These are phyloP conservation scores for Ogataea angusta DNA, from an alignment of 805 yeast genomes.

Conservation along the genomic window DNA sequence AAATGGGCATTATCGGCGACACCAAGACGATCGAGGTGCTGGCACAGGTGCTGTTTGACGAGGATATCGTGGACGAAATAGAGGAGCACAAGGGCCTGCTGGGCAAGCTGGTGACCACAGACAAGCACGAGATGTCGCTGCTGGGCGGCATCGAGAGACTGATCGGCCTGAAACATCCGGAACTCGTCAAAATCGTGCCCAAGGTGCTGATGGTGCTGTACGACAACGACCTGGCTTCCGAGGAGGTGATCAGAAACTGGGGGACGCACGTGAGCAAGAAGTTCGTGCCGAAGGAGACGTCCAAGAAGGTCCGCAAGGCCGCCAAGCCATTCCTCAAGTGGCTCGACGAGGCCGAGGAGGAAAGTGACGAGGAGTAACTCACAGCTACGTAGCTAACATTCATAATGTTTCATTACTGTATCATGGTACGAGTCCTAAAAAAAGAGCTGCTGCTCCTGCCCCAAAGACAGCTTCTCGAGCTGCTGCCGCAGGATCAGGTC, in stretches of 20 bases:
- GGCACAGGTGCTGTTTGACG: slow-evolving; percentile 85
- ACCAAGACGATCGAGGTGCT: slow-evolving; percentile 84
- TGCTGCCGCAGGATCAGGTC: slow-evolving; percentile 29
- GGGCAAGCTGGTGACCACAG: slow-evolving; percentile 65
- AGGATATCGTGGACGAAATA: slow-evolving; percentile 69
- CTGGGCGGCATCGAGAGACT: slow-evolving; percentile 96
- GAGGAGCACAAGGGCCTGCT: slow-evolving; percentile 79
- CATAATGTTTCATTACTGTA: slow-evolving; percentile 1
- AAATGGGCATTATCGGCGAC: slow-evolving; percentile 66
- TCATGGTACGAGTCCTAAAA: slow-evolving; percentile 2
- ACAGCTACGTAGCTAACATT: not conserved
- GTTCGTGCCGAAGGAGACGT: slow-evolving; percentile 85
- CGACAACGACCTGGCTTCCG: slow-evolving; percentile 79
- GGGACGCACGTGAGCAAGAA: slow-evolving; percentile 91
- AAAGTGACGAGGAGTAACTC: slow-evolving; percentile 35
- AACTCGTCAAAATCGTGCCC: slow-evolving; percentile 67
- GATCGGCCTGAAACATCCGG: slow-evolving; percentile 75
- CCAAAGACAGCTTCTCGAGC: slow-evolving; percentile 27
- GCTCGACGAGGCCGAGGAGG: slow-evolving; percentile 92
- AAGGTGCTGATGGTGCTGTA: slow-evolving; percentile 78
- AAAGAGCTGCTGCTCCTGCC: slow-evolving; percentile 16
- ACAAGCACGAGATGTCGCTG: slow-evolving; percentile 78
- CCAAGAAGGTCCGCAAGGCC: slow-evolving; percentile 92
- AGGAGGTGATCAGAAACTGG: slow-evolving; percentile 78
- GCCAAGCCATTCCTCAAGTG: slow-evolving; percentile 95